Base-by-base conservation (phyloP, 1,284 basidiomycete genomes). In the Cronartium ribicola region DNA sequence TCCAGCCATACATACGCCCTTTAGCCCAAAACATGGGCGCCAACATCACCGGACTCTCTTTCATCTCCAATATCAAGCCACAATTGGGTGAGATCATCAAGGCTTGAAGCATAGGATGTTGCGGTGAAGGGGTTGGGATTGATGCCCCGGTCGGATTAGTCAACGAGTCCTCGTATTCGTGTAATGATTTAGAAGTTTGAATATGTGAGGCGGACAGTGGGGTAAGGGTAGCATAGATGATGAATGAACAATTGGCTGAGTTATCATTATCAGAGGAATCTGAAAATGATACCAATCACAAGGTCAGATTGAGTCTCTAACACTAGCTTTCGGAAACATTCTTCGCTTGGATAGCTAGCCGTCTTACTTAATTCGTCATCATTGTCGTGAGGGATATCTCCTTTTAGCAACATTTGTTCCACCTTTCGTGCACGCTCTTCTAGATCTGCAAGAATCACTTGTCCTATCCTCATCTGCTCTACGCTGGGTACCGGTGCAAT, bases 21-120 rank as follows among this genome's bases (percentile, higher is more conserved):
- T 78, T 76, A 10, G 71, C 69, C 81, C 81, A 81, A 8, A 81
- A 74, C 10, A 64, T 37, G 14, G 76, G 72, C 55, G 77, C 70
- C n/a, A 78, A 62, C 11, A 79, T 70, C 3, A 77, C 76, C 14
- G 68, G 22, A 66, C 76, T 72, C 2, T 76, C n/a, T 13, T 67
- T 60, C 1, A 77, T 61, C 71, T 77, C 61, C 3, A 82, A 69
- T 39, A 81, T 74, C 2, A 82, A 66, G 4, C 79, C 79, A 74
- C 81, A 82, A 36, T 81, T 79, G 8, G 77, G 75, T 4, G 79
- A 80, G 66, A 79, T 79, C 51, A 81, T 76, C 10, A 78, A 60
- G 36, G 77, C 77, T 29, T 76, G 65, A 48, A 81, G 66, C 5
- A 44, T 22, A 1, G 79, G 73, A 0, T 76, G 75, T 0, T 80